phyloP scores from a whole-genome alignment of 495 filamentous ascomycete genomes.

The Polyplosphaeria fusca region DNA sequence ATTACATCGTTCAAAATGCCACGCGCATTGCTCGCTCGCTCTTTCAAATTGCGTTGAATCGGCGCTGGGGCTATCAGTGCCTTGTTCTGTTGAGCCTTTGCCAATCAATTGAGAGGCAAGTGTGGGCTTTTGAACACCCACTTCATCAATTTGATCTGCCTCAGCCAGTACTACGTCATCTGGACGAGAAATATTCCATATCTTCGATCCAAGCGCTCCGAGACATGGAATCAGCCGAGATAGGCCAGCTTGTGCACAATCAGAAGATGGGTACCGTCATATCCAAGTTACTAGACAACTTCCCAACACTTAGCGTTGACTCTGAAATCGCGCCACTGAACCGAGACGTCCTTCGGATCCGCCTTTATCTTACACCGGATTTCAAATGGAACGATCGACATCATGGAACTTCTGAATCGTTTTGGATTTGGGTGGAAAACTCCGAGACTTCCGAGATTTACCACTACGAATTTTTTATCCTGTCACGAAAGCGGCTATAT shows the following conservation, averaged over 20 bases:
- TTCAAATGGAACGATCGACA: slow-evolving; percentile 96
- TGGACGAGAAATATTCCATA: slow-evolving; percentile 71
- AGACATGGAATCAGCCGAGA: slow-evolving; percentile 89
- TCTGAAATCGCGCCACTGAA: slow-evolving; percentile 95
- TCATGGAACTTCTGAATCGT: slow-evolving; percentile 90
- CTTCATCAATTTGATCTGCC: slow-evolving; percentile 93
- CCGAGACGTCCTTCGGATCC: slow-evolving; percentile 85
- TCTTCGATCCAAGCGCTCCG: slow-evolving; percentile 75
- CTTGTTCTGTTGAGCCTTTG: slow-evolving; percentile 82
- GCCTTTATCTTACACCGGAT: slow-evolving; percentile 78
- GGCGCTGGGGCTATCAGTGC: slow-evolving; percentile 92
- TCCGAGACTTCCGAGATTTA: slow-evolving; percentile 97
- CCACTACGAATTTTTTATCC: slow-evolving; percentile 94
- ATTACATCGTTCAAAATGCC: slow-evolving; percentile 93
- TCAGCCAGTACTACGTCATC: slow-evolving; percentile 71
- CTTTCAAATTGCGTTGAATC: slow-evolving; percentile 95
- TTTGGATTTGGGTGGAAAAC: slow-evolving; percentile 98
- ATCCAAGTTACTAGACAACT: slow-evolving; percentile 77
- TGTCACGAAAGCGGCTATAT: slow-evolving; percentile 81
- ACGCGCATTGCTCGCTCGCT: slow-evolving; percentile 90
- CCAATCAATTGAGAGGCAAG: slow-evolving; percentile 89
- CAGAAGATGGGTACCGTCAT: slow-evolving; percentile 78
- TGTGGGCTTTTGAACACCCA: slow-evolving; percentile 94
- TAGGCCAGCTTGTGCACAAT: slow-evolving; percentile 90
- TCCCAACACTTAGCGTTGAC: slow-evolving; percentile 86